Evolutionary conservation across 257 asterid species (phyloP), one percentile per base, ranked within the genome.

Genomic region (Solanum megistacrolobum): DNA sequence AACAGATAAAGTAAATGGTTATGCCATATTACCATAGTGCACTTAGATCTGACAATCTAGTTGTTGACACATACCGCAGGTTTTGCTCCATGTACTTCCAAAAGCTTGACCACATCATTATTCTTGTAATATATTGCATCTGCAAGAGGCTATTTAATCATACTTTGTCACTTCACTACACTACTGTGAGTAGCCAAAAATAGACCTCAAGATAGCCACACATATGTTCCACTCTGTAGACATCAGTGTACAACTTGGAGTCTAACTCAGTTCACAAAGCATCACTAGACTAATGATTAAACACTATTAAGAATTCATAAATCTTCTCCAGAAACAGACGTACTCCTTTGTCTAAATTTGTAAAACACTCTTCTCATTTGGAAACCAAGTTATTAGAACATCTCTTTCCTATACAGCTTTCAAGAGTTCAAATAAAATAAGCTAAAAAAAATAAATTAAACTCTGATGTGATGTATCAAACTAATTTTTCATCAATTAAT

Each of bases 81-180:
- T 90, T 92, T 92, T 90, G 96, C 98, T 31, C 98, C 98, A 73
- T 91, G 92, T 81, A 92, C 90, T 92, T 96, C 98, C 93, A 96
- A 91, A 89, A 96, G 93, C 92, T 93, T 94, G 90, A 93, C 93
- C 66, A 94, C 94, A 60, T 91, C 98, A 85, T 90, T 93, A 86
- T 94, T 92, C 90, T 93, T 93, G 92, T 94, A 96, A 89, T 92
- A 89, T 76, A 94, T 92, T 88, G 98, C 98, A 93, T 96, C 98
- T 94, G 98, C 98, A 92, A 94, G 95, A 86, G 98, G 98, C 98
- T 94, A 89, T 92, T 88, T 87, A 92, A 92, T 88, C 88, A 90
- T 89, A 90, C 72, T 84, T 43, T 85, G 93, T 93, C 89, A 93
- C 39, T 89, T 69, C 78, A 66, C 72, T 35, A 87, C 69, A 20